Evolutionary conservation across 2,329 filamentous ascomycete genomes (phyloP).

Genomic region (Fusarium scirpi): DNA sequence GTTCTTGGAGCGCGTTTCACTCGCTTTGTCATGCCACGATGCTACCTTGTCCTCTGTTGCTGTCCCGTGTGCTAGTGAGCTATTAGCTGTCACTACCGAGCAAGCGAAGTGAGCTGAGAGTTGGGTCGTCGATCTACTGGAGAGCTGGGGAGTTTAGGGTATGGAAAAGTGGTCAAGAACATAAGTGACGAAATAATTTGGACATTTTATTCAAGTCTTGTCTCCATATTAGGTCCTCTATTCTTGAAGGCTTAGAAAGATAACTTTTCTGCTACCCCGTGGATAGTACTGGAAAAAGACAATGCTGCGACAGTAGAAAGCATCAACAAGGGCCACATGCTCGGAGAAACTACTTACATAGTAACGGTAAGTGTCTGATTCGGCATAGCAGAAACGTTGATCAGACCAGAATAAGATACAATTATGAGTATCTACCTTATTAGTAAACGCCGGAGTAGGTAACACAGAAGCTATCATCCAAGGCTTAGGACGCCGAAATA

Average conservation of each 20-base stretch:
- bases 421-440: not conserved
- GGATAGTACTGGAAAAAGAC: too few species aligned
- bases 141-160: not conserved
- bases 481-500: not conserved
- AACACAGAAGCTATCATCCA: too few species aligned
- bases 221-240: too few species aligned
- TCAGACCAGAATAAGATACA: not conserved
- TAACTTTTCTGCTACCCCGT: too few species aligned
- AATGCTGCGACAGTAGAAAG: too few species aligned
- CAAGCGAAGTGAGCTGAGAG: slow-evolving; percentile 32
- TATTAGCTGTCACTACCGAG: slow-evolving; percentile 9
- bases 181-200: not conserved
- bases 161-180: not conserved
- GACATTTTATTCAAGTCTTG: too few species aligned
- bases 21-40: slow-evolving; percentile 17
- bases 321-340: too few species aligned
- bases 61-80: slow-evolving; percentile 4
- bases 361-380: too few species aligned
- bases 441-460: too few species aligned
- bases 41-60: slow-evolving; percentile 4
- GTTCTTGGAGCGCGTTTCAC: slow-evolving; percentile 40
- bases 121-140: not conserved
- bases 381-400: too few species aligned
- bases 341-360: too few species aligned
- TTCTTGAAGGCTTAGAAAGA: too few species aligned